Base-by-base conservation (phyloP, 2,329 filamentous ascomycete species). In the Neopestalotiopsis sp. region DNA sequence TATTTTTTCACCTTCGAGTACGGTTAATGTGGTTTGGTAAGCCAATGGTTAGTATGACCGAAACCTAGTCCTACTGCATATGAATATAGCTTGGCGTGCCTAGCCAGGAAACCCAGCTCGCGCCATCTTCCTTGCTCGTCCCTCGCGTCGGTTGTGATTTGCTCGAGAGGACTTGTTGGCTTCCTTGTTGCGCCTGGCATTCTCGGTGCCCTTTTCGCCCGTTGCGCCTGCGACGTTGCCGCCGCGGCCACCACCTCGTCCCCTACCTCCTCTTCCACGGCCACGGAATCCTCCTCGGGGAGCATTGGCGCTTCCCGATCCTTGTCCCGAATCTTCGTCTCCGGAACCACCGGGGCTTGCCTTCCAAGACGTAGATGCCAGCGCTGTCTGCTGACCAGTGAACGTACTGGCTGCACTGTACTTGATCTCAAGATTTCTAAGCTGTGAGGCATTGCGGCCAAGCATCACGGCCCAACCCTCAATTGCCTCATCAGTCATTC, bases 391-490 rank as follows among this genome's bases (percentile, higher is more conserved):
- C 67, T 87, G 80, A 1, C 92, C 92, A 13, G 85, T 83, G 72
- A 92, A 93, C 20, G 87, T n/a, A 24, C 32, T 58, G 6, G 61
- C 61, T 13, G 63, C 84, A 12, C 87, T 86, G 74, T 91, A 92
- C 76, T 90, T 91, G 65, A 86, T 86, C 79, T 97, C 93, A 58
- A 98, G 81, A 68, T 88, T 86, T 68, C 89, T 88, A 78, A 91
- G 83, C 70, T 91, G 87, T 74, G 89, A 88, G 1, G 92, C 87
- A 74, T 95, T 92, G 40, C 95, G 88, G 13, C 85, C 83, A 7
- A 98, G 81, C 93, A 98, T 97, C 63, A 97, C 83, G 0, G 89
- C 94, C 95, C 95, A 99, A 5, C 96, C 96, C 80, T 98, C 96
- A 42, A 99, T 92, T 2, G 92, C 91, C 80, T 98, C 95, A 74